Evolutionary conservation across 164 flowering plant species (phyloP).

Genomic region (Vitis labrusca): DNA sequence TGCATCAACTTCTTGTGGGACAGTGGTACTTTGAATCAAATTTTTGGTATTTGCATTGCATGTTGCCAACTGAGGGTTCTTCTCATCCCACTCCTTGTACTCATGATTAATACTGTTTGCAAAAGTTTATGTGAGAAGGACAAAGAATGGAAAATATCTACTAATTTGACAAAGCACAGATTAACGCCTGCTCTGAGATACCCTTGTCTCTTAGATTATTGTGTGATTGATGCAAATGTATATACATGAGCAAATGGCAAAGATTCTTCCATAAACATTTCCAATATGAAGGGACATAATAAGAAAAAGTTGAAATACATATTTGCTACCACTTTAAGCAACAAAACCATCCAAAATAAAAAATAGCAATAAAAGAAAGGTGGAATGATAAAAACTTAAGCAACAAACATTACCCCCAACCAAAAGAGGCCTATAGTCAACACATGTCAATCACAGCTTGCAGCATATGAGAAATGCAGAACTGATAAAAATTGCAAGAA

Average conservation of each 20-base stretch:
- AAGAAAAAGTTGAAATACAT: not conserved
- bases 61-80: conserved; percentile 80
- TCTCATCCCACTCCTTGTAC: conserved; percentile 88
- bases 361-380: too few species aligned
- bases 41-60: conserved; percentile 73
- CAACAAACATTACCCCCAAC: too few species aligned
- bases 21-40: conserved; percentile 58
- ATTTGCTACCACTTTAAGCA: too few species aligned
- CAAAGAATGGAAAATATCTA: not conserved
- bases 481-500: not conserved
- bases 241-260: too few species aligned
- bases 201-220: too few species aligned
- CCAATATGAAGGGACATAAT: too few species aligned
- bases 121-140: conserved; percentile 14
- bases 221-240: too few species aligned
- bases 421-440: too few species aligned
- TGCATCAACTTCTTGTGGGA: conserved; percentile 77
- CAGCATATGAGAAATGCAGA: not conserved
- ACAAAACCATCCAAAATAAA: too few species aligned
- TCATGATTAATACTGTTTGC: conserved; percentile 79
- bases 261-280: too few species aligned
- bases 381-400: too few species aligned
- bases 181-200: not conserved
- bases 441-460: not conserved
- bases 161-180: not conserved